A percentile compares a stretch with the other conserved stretches of the same genome.
Conservation (phyloP, 2,329 filamentous ascomycete genomes). For the Neopestalotiopsis clavispora region DNA sequence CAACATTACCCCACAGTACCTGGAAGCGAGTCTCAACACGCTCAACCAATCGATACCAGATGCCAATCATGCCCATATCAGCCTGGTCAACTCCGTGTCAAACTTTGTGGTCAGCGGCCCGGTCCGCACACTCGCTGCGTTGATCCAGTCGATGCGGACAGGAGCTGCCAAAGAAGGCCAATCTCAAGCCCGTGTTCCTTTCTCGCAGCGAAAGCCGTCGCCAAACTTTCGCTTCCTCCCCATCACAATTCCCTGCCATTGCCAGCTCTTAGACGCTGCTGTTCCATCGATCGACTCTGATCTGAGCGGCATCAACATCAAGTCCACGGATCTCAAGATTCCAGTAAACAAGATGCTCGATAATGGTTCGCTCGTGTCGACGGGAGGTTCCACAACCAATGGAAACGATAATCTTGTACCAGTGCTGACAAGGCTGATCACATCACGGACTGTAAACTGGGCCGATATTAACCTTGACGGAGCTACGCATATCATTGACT, state of each 20-base stretch:
- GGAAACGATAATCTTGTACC: slow-evolving; percentile 27
- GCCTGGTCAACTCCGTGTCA: slow-evolving; percentile 30
- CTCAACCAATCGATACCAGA: slow-evolving; percentile 22
- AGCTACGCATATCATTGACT: slow-evolving; percentile 39
- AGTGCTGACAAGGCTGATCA: slow-evolving; percentile 32
- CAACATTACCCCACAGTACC: slow-evolving; percentile 5
- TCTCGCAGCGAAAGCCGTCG: slow-evolving; percentile 35
- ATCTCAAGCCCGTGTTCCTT: slow-evolving; percentile 34
- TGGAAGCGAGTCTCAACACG: slow-evolving; percentile 5
- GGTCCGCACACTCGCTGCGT: slow-evolving; percentile 23
- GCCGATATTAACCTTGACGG: slow-evolving; percentile 27
- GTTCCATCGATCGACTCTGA: slow-evolving; percentile 25
- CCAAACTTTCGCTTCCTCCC: slow-evolving; percentile 38
- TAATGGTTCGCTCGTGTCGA: background rate
- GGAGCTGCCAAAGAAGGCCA: slow-evolving; percentile 28
- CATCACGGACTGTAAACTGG: slow-evolving; percentile 32
- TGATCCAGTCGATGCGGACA: slow-evolving; percentile 28
- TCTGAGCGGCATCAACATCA: slow-evolving; percentile 28
- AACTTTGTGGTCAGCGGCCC: slow-evolving; percentile 33
- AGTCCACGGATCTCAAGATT: slow-evolving; percentile 48
- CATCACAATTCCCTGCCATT: slow-evolving; percentile 46
- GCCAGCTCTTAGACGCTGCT: slow-evolving; percentile 35
- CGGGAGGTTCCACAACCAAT: background rate
- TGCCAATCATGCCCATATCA: background rate
- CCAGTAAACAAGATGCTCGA: slow-evolving; percentile 32